Conservation (phyloP, 768 basidiomycete genomes). For the Suillus brevipes region DNA sequence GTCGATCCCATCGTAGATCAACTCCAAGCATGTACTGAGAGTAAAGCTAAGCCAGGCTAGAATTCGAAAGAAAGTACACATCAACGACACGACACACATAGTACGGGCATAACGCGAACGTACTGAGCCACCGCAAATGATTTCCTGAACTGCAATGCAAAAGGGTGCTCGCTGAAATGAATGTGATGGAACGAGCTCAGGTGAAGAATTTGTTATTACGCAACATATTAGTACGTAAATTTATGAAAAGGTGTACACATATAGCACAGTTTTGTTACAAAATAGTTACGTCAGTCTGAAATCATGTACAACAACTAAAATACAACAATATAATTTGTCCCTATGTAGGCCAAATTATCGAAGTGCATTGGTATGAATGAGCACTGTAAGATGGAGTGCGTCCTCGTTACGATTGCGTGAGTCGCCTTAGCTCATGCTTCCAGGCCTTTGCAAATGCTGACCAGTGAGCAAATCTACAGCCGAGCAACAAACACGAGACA, state of each 20-base stretch:
- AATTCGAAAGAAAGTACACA: background rate
- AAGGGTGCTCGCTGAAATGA: background rate
- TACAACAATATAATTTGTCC: background rate
- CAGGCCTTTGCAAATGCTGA: conserved; percentile 27
- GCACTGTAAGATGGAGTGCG: background rate
- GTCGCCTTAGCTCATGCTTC: conserved; percentile 30
- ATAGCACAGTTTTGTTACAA: background rate
- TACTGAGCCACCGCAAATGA: background rate
- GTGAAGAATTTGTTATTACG: background rate
- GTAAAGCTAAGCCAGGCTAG: background rate
- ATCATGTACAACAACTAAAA: background rate
- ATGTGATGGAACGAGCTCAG: background rate
- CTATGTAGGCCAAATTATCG: background rate
- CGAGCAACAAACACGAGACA: conserved; percentile 1
- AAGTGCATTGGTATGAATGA: background rate
- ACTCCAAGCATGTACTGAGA: conserved; percentile 11
- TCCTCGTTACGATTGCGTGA: conserved; percentile 18
- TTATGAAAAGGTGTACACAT: background rate
- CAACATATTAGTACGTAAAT: background rate
- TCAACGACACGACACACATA: background rate
- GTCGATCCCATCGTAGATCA: conserved; percentile 13
- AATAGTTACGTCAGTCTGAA: background rate
- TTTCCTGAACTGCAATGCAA: background rate
- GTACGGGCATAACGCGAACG: background rate
- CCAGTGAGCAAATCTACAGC: background rate